phyloP scores from a whole-genome alignment of 306 rosid species.

The Rosa persica region DNA sequence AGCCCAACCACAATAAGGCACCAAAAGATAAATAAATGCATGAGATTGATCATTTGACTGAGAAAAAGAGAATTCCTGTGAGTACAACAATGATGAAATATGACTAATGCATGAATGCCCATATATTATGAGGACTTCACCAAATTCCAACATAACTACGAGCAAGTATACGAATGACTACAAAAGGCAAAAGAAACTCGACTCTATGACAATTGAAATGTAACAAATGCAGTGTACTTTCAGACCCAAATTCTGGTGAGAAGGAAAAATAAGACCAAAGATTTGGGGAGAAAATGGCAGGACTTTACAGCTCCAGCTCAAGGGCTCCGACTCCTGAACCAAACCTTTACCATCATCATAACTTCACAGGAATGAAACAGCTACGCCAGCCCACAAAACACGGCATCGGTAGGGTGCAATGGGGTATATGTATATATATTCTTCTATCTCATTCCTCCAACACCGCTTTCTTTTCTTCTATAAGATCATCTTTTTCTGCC shows the following conservation, averaged over 20 bases:
- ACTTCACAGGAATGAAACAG: slow-evolving; percentile 33
- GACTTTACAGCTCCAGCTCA: slow-evolving; percentile 37
- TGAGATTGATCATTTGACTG: slow-evolving; percentile 22
- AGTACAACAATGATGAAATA: slow-evolving; percentile 26
- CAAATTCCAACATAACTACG: slow-evolving; percentile 27
- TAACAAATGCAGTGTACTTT: slow-evolving; percentile 28
- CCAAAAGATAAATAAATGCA: slow-evolving; percentile 1
- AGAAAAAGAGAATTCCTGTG: slow-evolving; percentile 16
- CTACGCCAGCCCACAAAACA: slow-evolving; percentile 22
- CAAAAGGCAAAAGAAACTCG: slow-evolving; percentile 19
- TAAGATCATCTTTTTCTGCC: slow-evolving; percentile 53
- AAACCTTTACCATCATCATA: slow-evolving; percentile 35
- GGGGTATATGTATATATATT: slow-evolving; percentile 28
- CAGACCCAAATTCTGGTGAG: slow-evolving; percentile 39
- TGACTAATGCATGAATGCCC: slow-evolving; percentile 34
- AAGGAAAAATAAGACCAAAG: slow-evolving; percentile 21
- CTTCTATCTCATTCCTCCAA: slow-evolving; percentile 27
- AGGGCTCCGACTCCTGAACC: slow-evolving; percentile 28
- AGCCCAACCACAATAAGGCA: neutral
- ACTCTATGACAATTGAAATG: slow-evolving; percentile 35
- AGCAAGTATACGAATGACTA: slow-evolving; percentile 33
- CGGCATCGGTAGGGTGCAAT: slow-evolving; percentile 33
- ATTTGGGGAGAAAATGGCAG: slow-evolving; percentile 31
- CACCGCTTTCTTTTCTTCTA: slow-evolving; percentile 32
- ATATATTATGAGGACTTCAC: slow-evolving; percentile 21